These are phyloP conservation scores for Juncus inflexus DNA, from an alignment of 176 grass and related monocot genomes.

Conservation along the genomic window DNA sequence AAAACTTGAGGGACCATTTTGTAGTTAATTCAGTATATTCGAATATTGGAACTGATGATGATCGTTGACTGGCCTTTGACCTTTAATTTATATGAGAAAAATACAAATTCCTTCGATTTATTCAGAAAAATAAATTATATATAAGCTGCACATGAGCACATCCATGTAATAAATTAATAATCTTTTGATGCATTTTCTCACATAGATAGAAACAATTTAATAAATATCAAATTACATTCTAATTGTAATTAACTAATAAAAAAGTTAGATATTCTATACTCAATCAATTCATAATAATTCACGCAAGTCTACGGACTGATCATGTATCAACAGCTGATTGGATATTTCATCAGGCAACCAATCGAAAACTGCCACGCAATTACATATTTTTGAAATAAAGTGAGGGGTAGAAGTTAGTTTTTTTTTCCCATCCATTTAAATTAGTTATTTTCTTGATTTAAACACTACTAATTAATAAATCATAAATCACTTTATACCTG, in stretches of 20 bases:
- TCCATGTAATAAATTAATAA: conserved; percentile 5
- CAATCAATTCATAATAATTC: neutral
- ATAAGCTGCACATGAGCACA: neutral
- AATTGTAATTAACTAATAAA: neutral
- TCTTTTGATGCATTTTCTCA: neutral
- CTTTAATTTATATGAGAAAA: neutral
- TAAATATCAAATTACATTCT: neutral
- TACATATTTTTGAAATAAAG: neutral
- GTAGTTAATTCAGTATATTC: neutral
- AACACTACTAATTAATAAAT: neutral
- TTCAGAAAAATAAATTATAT: neutral
- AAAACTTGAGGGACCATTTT: neutral
- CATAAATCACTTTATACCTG: too few species aligned
- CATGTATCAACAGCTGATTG: conserved; percentile 18
- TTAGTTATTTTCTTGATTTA: neutral
- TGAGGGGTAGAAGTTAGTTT: neutral
- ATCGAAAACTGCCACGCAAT: neutral
- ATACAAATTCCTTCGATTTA: neutral
- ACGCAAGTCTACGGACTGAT: conserved; percentile 6
- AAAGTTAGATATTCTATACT: conserved; percentile 6
- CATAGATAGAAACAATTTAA: conserved; percentile 6
- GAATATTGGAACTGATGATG: neutral
- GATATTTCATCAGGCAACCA: neutral
- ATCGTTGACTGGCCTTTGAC: neutral
- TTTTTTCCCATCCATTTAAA: neutral